These are phyloP conservation scores for Fusarium subglutinans DNA, from an alignment of 2,329 filamentous ascomycete genomes.

Conservation along the genomic window DNA sequence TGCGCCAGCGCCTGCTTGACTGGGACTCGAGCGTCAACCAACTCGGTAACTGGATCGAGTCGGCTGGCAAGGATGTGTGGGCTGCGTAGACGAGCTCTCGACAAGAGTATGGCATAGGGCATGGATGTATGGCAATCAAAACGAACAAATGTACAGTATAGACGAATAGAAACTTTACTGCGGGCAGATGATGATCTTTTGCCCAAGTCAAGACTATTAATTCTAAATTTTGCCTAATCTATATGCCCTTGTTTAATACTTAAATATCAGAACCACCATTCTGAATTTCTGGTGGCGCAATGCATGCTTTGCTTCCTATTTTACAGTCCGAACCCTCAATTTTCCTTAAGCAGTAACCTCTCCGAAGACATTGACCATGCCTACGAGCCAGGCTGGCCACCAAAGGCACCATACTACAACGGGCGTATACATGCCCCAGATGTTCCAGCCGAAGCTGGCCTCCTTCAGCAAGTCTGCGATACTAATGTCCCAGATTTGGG, in stretches of 20 bases:
- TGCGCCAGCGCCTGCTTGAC: constrained; percentile 87
- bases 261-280: neutral
- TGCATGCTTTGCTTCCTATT: neutral
- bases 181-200: constrained; percentile 32
- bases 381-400: constrained; percentile 91
- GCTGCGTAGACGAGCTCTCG: constrained; percentile 67
- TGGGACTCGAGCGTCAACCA: constrained; percentile 98
- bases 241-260: neutral
- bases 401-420: constrained; percentile 94
- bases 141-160: constrained; percentile 43
- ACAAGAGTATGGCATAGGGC: neutral
- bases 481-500: constrained; percentile 50
- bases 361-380: constrained; percentile 63
- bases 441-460: constrained; percentile 87
- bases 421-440: constrained; percentile 89
- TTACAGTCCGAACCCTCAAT: neutral
- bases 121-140: constrained; percentile 22
- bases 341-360: constrained; percentile 29
- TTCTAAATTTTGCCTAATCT: constrained; percentile 21
- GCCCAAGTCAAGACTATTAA: constrained; percentile 37
- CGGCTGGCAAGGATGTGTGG: constrained; percentile 94
- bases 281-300: neutral
- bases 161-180: constrained; percentile 39
- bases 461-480: constrained; percentile 71
- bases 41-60: constrained; percentile 96